phyloP scores from a whole-genome alignment of 2,329 filamentous ascomycete genomes.

The Neocatenulostroma microsporum region DNA sequence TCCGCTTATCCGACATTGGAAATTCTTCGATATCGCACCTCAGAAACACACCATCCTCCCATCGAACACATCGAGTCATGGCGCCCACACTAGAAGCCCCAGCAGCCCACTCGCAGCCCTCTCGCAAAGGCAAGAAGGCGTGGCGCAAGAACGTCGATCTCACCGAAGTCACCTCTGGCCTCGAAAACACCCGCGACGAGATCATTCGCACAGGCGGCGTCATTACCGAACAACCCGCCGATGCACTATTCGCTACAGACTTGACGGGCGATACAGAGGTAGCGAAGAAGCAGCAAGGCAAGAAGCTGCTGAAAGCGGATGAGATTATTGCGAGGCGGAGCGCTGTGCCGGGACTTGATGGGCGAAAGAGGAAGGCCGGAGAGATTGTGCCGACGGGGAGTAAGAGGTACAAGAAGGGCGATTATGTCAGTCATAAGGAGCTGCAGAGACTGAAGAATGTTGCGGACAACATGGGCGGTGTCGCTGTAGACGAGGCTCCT shows the following conservation, averaged over 20 bases:
- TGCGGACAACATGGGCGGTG: constrained; percentile 61
- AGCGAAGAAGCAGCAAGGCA: constrained; percentile 56
- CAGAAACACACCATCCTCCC: not conserved
- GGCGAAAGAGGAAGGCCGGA: constrained; percentile 63
- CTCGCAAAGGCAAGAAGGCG: constrained; percentile 94
- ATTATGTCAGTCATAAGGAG: constrained; percentile 73
- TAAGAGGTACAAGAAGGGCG: constrained; percentile 70
- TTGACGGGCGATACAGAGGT: constrained; percentile 61
- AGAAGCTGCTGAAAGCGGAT: constrained; percentile 79
- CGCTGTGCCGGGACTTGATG: constrained; percentile 66
- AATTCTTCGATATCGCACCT: constrained; percentile 5
- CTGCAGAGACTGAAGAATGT: constrained; percentile 68
- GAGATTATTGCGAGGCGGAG: constrained; percentile 85
- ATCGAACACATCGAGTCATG: constrained; percentile 16
- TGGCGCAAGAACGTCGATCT: constrained; percentile 99
- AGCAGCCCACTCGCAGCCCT: constrained; percentile 76
- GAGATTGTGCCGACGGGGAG: constrained; percentile 56
- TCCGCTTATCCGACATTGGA: constrained; percentile 5
- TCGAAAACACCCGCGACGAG: constrained; percentile 78
- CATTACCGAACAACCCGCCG: constrained; percentile 71
- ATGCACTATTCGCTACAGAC: constrained; percentile 80
- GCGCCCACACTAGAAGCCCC: constrained; percentile 54
- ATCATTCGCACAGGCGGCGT: constrained; percentile 78
- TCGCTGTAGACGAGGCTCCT: constrained; percentile 48
- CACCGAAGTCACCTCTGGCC: constrained; percentile 71